Base-by-base conservation (phyloP, 768 basidiomycete species). In the Lentinula guzmanii region DNA sequence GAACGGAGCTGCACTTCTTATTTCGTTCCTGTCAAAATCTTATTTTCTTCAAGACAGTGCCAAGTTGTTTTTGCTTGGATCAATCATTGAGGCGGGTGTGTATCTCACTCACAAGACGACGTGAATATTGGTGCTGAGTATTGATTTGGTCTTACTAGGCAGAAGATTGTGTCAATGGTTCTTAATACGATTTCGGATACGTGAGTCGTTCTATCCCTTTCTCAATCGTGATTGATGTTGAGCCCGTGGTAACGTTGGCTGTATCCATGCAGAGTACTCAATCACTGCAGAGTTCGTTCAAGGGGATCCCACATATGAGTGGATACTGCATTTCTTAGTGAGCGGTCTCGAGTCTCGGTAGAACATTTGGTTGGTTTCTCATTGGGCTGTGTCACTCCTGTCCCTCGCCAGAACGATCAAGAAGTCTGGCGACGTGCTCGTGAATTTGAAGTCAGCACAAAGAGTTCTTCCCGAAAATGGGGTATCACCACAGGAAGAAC, bases 271-370 rank as follows among this genome's bases (percentile, higher is more conserved):
- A 82, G 80, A 76, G 57, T 79, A 76, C 57, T 76, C 73, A 2
- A 72, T 81, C 7, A 77, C 79, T 6, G 81, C 79, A 0, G 73
- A 75, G 39, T 81, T 83, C 61, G 68, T 70, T n/a, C 72, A 79
- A 63, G 77, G 78, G 9, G 80, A 82, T 62, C 79, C 77, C 0
- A 71, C 78, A 1, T 82, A 79, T 61, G 81, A 82, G 54, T 83
- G 81, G 80, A 71, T 83, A 5, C 65, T 79, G 1, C 68, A 75
- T 8, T 78, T 79, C 58, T 65, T 83, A 55, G 80, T 80, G 51
- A 58, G 73, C 65, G 28, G 21, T 24, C 9, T 41, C n/a, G n/a
- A 13, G 15, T 7, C 28, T 28, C 28, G 28, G 3, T 28, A 28
- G 28, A 28, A 28, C 28, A 28, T 28, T 28, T 28, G 0, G 0